Base-by-base conservation (phyloP, 1,284 basidiomycete species). In the Leccinum laetum region DNA sequence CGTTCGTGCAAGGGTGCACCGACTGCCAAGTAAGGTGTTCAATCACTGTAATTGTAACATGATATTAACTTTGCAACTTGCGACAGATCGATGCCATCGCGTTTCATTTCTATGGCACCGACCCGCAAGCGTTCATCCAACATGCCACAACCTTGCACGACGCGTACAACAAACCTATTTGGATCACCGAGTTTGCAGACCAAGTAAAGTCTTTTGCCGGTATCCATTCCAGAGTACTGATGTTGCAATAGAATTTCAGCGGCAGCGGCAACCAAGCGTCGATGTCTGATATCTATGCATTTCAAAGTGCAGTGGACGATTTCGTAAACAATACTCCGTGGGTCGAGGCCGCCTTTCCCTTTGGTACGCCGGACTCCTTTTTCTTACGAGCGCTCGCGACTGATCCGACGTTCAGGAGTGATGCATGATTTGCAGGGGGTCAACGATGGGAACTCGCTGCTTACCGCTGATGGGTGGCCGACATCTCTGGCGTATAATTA, bases 131-230 rank as follows among this genome's bases (percentile, higher is more conserved):
- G 13, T 83, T 94, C 71, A 82, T 86, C 58, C 64, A 69, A 5
- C 87, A 89, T 69, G 74, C 91, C 55, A 73, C 78, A 7, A 75
- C 82, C 26, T 86, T 85, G 74, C 80, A 92, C 73, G 71, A 76
- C 35, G 78, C 81, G 2, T 92, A 87, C 73, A 69, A 77, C 26
- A 72, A 76, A 62, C 79, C 80, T 14, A 80, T 94, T 67, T 86
- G 84, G 83, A 76, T 91, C 62, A 92, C 91, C 6, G 93, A 93
- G 73, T 87, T 84, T 69, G 89, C 88, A 64, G 87, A 87, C 78
- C 81, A 86, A 79, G 87, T 88, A 68, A 16, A 57, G 8, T 29
- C 16, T 57, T 35, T 53, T 13, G 7, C 6, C 3, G 3, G 3
- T 3, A 1, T 37, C 9, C 14, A 5, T 41, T 24, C 18, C 16